phyloP scores from a whole-genome alignment of 2,329 filamentous ascomycete species.

The Erysiphe neolycopersici region DNA sequence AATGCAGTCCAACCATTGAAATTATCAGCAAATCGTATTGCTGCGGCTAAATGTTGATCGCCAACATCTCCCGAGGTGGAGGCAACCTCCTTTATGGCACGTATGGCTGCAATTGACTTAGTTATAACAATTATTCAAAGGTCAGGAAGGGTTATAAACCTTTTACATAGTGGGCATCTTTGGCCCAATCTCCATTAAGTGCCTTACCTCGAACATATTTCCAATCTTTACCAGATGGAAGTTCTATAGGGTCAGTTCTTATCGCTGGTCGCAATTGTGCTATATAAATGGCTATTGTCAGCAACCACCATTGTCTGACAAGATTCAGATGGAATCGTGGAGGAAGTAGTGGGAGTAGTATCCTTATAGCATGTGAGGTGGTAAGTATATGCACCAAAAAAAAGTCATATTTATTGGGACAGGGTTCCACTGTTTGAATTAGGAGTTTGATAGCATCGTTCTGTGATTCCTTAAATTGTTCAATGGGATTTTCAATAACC shows the following conservation, averaged over 20 bases:
- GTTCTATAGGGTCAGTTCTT: constrained; percentile 30
- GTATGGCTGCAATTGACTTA: constrained; percentile 23
- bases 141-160: constrained; percentile 19
- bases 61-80: constrained; percentile 48
- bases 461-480: constrained; percentile 49
- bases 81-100: constrained; percentile 48
- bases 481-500: constrained; percentile 40
- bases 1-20: constrained; percentile 37
- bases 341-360: constrained; percentile 56
- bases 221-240: constrained; percentile 35
- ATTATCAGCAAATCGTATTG: constrained; percentile 45
- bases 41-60: constrained; percentile 37
- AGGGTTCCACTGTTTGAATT: constrained; percentile 29
- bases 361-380: constrained; percentile 65
- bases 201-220: constrained; percentile 46
- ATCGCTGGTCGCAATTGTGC: constrained; percentile 46
- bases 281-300: constrained; percentile 55
- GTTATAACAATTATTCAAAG: neutral
- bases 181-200: constrained; percentile 35
- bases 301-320: constrained; percentile 72
- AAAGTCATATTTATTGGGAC: constrained; percentile 49
- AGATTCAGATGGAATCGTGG: constrained; percentile 43
- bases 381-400: constrained; percentile 62
- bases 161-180: constrained; percentile 70
- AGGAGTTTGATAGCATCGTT: constrained; percentile 33